A percentile compares a stretch with the other conserved stretches of the same genome.
These are phyloP conservation scores for Fagus crenata DNA, from an alignment of 306 rosid genomes.

Conservation along the genomic window DNA sequence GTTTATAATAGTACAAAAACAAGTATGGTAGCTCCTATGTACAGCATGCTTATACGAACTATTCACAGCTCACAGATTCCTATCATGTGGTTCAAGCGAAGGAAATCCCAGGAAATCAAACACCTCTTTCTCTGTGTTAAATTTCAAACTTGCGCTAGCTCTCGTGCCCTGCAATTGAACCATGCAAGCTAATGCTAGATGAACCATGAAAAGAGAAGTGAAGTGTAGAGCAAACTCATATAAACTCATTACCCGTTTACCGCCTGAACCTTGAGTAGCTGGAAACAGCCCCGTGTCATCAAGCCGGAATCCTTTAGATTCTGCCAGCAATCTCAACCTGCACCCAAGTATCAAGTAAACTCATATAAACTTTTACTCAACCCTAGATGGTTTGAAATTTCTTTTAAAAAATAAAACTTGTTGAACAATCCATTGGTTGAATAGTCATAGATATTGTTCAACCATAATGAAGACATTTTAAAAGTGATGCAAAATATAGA, in stretches of 20 bases:
- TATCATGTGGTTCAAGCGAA: constrained; percentile 83
- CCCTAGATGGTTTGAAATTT: not conserved
- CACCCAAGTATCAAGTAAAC: constrained; percentile 22
- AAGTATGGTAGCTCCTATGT: not conserved
- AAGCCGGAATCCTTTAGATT: constrained; percentile 84
- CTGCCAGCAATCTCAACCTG: constrained; percentile 88
- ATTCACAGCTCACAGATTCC: constrained; percentile 58
- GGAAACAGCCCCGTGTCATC: constrained; percentile 92
- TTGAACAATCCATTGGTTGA: not conserved
- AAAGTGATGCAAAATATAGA: not conserved
- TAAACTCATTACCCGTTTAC: constrained; percentile 57
- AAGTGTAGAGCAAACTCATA: not conserved
- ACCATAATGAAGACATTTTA: not conserved
- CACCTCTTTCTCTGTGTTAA: constrained; percentile 70
- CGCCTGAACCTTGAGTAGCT: constrained; percentile 58
- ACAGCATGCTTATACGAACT: constrained; percentile 9
- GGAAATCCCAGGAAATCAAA: constrained; percentile 85
- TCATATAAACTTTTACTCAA: not conserved
- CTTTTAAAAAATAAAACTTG: not conserved
- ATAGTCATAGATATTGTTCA: not conserved
- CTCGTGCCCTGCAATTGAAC: constrained; percentile 59
- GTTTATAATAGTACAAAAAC: not conserved
- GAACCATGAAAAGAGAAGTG: constrained; percentile 9
- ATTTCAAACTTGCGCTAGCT: constrained; percentile 72
- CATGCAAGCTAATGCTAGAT: not conserved